A percentile compares a stretch with the other conserved stretches of the same genome.
These are phyloP conservation scores for Diaporthe amygdali DNA, from an alignment of 2,329 filamentous ascomycete genomes.

Conservation along the genomic window DNA sequence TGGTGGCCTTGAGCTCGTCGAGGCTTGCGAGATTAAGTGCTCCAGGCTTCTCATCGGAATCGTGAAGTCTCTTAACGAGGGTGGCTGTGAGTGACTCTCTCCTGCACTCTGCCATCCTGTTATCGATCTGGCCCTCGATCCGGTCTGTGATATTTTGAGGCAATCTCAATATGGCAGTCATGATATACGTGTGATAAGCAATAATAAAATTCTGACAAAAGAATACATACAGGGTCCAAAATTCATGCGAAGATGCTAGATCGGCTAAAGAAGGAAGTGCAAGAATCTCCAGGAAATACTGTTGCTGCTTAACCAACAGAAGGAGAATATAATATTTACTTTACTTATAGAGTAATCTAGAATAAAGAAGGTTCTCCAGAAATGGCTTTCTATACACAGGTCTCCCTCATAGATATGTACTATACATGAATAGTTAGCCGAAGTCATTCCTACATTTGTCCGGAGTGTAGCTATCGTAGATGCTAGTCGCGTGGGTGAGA, in stretches of 20 bases:
- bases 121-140: not conserved
- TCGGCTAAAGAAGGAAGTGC: conserved; percentile 39
- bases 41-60: conserved; percentile 54
- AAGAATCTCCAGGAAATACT: not conserved
- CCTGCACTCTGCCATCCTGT: not conserved
- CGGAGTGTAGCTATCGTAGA: too few relatives aligned
- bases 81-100: conserved; percentile 44
- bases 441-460: too few relatives aligned
- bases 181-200: not conserved
- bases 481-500: too few relatives aligned
- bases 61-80: conserved; percentile 57
- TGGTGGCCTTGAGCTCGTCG: conserved; percentile 47
- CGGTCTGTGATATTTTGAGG: not conserved
- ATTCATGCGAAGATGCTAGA: conserved; percentile 56
- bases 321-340: not conserved
- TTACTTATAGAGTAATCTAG: not conserved
- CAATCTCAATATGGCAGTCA: not conserved
- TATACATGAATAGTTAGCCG: too few relatives aligned
- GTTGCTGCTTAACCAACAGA: not conserved
- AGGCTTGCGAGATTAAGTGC: conserved; percentile 56
- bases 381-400: too few relatives aligned
- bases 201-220: not conserved
- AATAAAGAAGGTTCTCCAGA: not conserved
- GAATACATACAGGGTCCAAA: conserved; percentile 24
- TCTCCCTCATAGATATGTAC: not conserved